Base-by-base conservation (phyloP, 2,329 filamentous ascomycete species). In the Pseudogymnoascus sp. region DNA sequence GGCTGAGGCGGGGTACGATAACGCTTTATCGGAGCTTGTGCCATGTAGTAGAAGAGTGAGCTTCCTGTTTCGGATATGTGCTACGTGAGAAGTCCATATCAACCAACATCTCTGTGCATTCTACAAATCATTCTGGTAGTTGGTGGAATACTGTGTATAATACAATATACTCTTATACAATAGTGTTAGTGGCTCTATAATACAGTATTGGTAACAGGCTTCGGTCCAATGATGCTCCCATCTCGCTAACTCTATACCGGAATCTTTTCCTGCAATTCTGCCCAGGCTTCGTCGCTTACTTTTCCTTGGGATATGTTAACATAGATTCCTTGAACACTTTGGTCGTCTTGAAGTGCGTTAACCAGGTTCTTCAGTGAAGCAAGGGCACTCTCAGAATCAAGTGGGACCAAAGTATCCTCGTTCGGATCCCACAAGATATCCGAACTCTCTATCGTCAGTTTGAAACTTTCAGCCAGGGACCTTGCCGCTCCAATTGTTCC, bases 361-460 rank as follows among this genome's bases (percentile, higher is more conserved):
- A 86, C 69, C 29, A 95, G 82, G 3, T 81, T 78, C 45, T 79
- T 78, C 29, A 97, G 77, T 16, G 78, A 76, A 59, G 81, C 76
- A 0, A 81, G 80, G 1, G 82, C 79, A 11, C 82, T 78, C 12
- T 81, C 76, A 14, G 82, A 80, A 63, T 87, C 81, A 39, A 92
- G 69, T 6, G 78, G 77, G 16, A 90, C 83, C 72, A 83, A 84
- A 0, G 89, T 92, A 65, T 96, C 92, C 69, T 88, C 84, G 64
- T 93, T 94, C 0, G 91, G 83, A 64, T 88, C 84, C 87, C 91
- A 97, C 45, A 96, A 81, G 61, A 97, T 93, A 62, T 95, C 90
- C 16, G 86, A 85, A 67, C 85, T 87, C 62, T 88, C 78, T 52
- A 95, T 83, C 63, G 88, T 83, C 65, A 95, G 75, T 0, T 80